Evolutionary conservation across 1,139 yeast species (phyloP), one percentile per base, ranked within the genome.

Genomic region (Sugiyamaella castrensis): DNA sequence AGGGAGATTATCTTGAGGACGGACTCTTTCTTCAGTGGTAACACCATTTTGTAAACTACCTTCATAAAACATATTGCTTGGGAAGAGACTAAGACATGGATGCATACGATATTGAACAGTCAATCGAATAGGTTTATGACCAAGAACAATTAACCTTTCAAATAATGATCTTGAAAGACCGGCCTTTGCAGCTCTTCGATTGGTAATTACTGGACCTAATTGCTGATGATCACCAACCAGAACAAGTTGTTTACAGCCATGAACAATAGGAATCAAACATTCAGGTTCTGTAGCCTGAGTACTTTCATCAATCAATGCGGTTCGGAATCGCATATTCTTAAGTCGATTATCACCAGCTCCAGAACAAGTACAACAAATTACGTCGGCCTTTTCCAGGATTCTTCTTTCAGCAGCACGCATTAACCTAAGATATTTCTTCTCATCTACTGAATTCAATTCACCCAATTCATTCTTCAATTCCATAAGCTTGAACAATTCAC

Each of bases 21-120:
- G 67, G 15, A 76, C 70, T 56, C 97, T 75, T 57, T 87, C 84
- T 50, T 82, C 86, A 24, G 78, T 74, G 0, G 94, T 83, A 9
- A 89, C 95, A 57, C 97, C 97, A 64, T 89, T 89, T 65, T 89
- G 97, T 59, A 91, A 76, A 41, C 86, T 77, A 30, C 98, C 98
- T 61, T 89, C 97, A 67, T 91, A 91, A 63, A 88, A 91, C 87
- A 87, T 84, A 65, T 89, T 88, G 61, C 94, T 84, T 16, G 96
- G 86, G 64, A 88, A 91, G 60, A 87, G 95, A 55, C 94, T 81
- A 49, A 91, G 71, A 54, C 82, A 75, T 2, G 98, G 98, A 65
- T 89, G 87, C 98, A 91, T 91, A 71, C 98, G 84, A 68, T 91
- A 91, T 66, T 91, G 98, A 29, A 89, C 96, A 57, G 88, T 95